These are phyloP conservation scores for Mucor piriformis DNA, from an alignment of 371 early-diverging fungal genomes.

Conservation along the genomic window DNA sequence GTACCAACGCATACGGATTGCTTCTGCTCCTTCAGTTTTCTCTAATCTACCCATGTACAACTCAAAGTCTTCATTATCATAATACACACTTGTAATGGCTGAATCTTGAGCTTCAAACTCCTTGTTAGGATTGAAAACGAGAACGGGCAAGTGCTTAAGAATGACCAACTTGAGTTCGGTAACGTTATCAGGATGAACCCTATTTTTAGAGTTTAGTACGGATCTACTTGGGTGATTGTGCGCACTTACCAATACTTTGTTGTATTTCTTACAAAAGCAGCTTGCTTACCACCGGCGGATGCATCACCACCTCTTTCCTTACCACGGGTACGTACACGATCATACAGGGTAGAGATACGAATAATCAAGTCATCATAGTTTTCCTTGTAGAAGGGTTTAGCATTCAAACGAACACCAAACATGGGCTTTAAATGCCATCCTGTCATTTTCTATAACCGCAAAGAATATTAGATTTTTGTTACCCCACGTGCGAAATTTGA, in stretches of 20 bases:
- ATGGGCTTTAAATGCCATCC: conserved; percentile 84
- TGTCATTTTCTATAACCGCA: conserved; percentile 74
- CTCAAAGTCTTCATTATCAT: conserved; percentile 94
- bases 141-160: conserved; percentile 95
- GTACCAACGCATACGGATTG: conserved; percentile 97
- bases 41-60: conserved; percentile 94
- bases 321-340: conserved; percentile 86
- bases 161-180: conserved; percentile 95
- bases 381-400: conserved; percentile 89
- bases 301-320: conserved; percentile 63
- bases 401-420: conserved; percentile 87
- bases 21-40: conserved; percentile 94
- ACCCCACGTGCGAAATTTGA: conserved; percentile 30
- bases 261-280: conserved; percentile 85
- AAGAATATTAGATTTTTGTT: neutral
- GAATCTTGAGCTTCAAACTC: conserved; percentile 77
- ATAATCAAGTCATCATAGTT: conserved; percentile 91
- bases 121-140: conserved; percentile 90
- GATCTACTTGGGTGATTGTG: neutral
- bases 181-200: conserved; percentile 98
- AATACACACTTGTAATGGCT: conserved; percentile 97
- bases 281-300: conserved; percentile 56
- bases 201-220: conserved; percentile 3
- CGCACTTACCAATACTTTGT: conserved; percentile 89
- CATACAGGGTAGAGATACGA: conserved; percentile 89